phyloP scores from a whole-genome alignment of 1,139 yeast genomes.

The Spathaspora sp. region DNA sequence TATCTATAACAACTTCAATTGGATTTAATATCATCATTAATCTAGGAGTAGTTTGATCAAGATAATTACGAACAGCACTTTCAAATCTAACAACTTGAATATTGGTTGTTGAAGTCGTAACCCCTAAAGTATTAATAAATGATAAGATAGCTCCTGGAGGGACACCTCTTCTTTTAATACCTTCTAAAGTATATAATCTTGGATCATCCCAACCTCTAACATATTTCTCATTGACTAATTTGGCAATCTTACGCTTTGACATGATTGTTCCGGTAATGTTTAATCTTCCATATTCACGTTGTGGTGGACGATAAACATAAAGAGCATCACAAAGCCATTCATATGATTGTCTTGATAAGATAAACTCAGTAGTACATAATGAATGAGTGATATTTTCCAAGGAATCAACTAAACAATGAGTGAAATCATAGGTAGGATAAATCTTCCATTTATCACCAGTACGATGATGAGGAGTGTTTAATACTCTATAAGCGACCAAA shows the following conservation, averaged over 20 bases:
- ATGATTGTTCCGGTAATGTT: slow-evolving; percentile 92
- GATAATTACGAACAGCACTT: slow-evolving; percentile 78
- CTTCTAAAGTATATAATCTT: slow-evolving; percentile 90
- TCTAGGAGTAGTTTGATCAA: slow-evolving; percentile 92
- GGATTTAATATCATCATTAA: slow-evolving; percentile 93
- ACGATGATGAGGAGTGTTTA: slow-evolving; percentile 90
- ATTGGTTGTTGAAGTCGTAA: slow-evolving; percentile 88
- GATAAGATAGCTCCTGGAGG: slow-evolving; percentile 98
- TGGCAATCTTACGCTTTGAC: slow-evolving; percentile 94
- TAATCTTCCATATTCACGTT: slow-evolving; percentile 96
- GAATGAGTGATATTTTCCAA: slow-evolving; percentile 95
- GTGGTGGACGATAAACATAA: slow-evolving; percentile 96
- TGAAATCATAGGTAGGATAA: slow-evolving; percentile 97
- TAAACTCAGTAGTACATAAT: slow-evolving; percentile 92
- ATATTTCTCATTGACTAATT: slow-evolving; percentile 73
- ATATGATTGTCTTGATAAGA: slow-evolving; percentile 87
- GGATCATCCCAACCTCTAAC: slow-evolving; percentile 99
- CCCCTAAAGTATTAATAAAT: slow-evolving; percentile 94
- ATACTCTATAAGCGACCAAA: slow-evolving; percentile 94
- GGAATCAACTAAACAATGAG: slow-evolving; percentile 98
- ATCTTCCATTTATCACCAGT: slow-evolving; percentile 97
- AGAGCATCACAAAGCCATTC: slow-evolving; percentile 98
- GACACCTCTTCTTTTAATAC: slow-evolving; percentile 93
- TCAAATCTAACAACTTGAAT: slow-evolving; percentile 91
- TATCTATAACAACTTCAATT: slow-evolving; percentile 77